Percentiles rank a stretch among this genome's conserved stretches.
These are phyloP conservation scores for Nematocida ironsii DNA, from an alignment of 371 early-diverging fungal species.

Conservation along the genomic window DNA sequence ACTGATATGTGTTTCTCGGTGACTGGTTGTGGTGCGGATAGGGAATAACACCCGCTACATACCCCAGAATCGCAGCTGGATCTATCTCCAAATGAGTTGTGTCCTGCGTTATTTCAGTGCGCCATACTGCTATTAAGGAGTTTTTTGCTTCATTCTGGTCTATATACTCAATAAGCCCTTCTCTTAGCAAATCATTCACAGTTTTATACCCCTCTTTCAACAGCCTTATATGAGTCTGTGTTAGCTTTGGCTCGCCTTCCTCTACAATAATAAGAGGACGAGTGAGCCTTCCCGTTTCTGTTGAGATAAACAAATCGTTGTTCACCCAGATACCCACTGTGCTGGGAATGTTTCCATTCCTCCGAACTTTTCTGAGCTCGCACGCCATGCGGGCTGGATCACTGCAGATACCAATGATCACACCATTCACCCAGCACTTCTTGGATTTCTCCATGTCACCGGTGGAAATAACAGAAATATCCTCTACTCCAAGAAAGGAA, in stretches of 20 bases:
- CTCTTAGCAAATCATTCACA: constrained; percentile 82
- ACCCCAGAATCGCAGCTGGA: constrained; percentile 90
- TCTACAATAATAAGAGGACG: constrained; percentile 93
- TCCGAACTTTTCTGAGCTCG: constrained; percentile 78
- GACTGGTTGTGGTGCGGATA: constrained; percentile 99
- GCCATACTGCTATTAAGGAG: constrained; percentile 83
- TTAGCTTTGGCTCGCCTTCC: constrained; percentile 69
- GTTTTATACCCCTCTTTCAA: constrained; percentile 69
- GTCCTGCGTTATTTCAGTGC: constrained; percentile 74
- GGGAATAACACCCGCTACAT: constrained; percentile 95
- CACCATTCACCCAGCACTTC: constrained; percentile 81
- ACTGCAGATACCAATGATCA: constrained; percentile 79
- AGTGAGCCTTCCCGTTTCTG: constrained; percentile 95
- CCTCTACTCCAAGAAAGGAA: constrained; percentile 74
- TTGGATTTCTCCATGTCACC: constrained; percentile 75
- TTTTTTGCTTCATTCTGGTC: constrained; percentile 98
- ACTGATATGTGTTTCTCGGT: constrained; percentile 96
- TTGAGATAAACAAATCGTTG: constrained; percentile 81
- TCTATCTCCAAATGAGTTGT: constrained; percentile 96
- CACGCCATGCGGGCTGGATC: constrained; percentile 76
- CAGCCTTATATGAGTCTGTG: constrained; percentile 72
- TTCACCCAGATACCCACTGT: constrained; percentile 87
- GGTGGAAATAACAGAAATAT: constrained; percentile 70
- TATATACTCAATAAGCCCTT: constrained; percentile 91
- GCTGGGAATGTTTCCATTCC: constrained; percentile 79